Evolutionary conservation across 306 rosid species (phyloP).

Genomic region (Casuarina equisetifolia): DNA sequence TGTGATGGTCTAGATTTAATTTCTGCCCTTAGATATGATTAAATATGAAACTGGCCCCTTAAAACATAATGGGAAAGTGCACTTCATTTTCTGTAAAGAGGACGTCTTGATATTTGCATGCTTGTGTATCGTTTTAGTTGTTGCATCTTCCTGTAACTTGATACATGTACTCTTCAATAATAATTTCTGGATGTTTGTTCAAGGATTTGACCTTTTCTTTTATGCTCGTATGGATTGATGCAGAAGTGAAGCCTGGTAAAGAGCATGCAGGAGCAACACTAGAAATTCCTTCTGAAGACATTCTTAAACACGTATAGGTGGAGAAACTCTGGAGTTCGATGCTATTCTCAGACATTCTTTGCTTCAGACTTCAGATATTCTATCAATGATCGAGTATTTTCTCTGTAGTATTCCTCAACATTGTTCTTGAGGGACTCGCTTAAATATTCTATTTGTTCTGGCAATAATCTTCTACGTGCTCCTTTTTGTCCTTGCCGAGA

Average conservation of each 20-base stretch:
- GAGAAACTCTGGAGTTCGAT: not conserved
- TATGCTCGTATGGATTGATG: constrained; percentile 26
- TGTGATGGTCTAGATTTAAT: not conserved
- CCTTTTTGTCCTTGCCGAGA: not conserved
- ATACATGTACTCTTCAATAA: not conserved
- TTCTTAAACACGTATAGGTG: constrained; percentile 11
- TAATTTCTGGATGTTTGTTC: not conserved
- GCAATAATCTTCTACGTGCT: not conserved
- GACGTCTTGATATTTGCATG: not conserved
- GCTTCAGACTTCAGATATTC: not conserved
- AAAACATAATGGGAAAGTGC: not conserved
- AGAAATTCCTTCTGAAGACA: constrained; percentile 85
- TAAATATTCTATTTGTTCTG: not conserved
- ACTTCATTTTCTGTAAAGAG: not conserved
- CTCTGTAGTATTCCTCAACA: not conserved
- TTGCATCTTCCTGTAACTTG: not conserved
- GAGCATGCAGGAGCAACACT: constrained; percentile 87
- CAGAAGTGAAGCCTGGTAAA: constrained; percentile 75
- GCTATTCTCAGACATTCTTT: not conserved
- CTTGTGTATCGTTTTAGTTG: constrained; percentile 6
- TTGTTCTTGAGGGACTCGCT: not conserved
- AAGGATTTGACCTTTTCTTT: not conserved
- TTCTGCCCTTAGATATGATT: not conserved
- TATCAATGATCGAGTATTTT: not conserved
- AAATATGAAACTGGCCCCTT: not conserved